Evolutionary conservation across 139 green algal species (phyloP), one percentile per base, ranked within the genome.

Genomic region (Chlorella sp.): DNA sequence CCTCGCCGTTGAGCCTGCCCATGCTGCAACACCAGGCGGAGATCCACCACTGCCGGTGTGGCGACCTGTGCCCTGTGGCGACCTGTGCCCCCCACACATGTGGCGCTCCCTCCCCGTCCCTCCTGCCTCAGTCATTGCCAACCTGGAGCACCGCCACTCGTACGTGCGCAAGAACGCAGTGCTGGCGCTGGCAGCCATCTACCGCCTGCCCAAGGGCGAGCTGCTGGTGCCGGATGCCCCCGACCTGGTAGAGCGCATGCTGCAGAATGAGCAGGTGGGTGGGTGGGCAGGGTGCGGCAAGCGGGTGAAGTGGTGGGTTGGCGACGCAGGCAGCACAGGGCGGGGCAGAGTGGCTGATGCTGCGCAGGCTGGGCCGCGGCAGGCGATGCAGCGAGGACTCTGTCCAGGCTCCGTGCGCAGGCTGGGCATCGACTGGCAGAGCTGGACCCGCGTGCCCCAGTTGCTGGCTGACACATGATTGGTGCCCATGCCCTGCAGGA

Each of bases 91-190:
- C n/a, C n/a, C n/a, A n/a, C n/a, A n/a, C n/a, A n/a, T n/a, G n/a
- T n/a, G n/a, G n/a, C n/a, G 44, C 64, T 20, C 20, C 64, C 11
- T 39, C 13, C 41, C 3, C 30, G 15, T 26, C 64, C 30, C 30
- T 18, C 12, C 64, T 6, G 20, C 64, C n/a, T 13, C 68, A 74
- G 68, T 74, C 30, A 85, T 88, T 55, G 74, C 91, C 63, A 98
- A 98, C 93, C 88, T 99, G 64, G 98, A 99, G 84, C 98, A 99
- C 90, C 90, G 98, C 38, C 97, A 99, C 89, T 95, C 93, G 18
- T 99, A 98, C 82, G 98, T 99, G 51, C 94, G 98, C 47, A 92
- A 96, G 60, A 99, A 99, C 80, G 97, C 97, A 2, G 98, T 99
- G 56, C 91, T 99, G 82, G 96, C 96, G 3, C 91, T 99, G 80